Conservation (phyloP, 179 eudicot genomes). For the Vitellaria paradoxa region DNA sequence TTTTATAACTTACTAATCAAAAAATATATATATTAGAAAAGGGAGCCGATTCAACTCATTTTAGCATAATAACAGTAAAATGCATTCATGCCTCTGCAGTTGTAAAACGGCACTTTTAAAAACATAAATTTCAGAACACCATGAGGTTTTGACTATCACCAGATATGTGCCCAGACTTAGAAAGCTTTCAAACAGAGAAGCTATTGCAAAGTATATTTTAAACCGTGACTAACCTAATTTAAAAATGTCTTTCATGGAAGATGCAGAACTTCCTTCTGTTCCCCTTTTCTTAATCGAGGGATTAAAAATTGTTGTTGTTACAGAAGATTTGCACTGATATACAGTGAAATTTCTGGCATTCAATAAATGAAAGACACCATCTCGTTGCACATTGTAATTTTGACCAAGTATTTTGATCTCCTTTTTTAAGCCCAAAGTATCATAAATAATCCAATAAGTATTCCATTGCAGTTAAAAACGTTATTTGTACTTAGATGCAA, state of each 20-base stretch:
- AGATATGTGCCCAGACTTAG: neutral
- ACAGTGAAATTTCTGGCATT: neutral
- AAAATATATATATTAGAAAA: no score
- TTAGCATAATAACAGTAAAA: neutral
- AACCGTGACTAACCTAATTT: no score
- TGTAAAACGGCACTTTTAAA: neutral
- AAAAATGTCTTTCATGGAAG: no score
- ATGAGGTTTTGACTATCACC: neutral
- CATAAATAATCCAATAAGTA: no score
- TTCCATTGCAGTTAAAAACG: neutral
- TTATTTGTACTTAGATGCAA: neutral
- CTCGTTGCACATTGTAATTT: neutral
- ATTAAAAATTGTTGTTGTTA: neutral
- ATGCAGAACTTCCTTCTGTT: no score
- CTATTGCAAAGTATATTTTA: no score
- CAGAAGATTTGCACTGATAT: neutral
- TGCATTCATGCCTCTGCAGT: neutral
- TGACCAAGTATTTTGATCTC: no score
- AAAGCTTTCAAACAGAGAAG: neutral
- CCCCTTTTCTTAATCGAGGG: no score
- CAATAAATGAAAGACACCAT: neutral
- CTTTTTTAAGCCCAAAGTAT: neutral
- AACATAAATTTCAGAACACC: neutral
- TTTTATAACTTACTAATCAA: no score
- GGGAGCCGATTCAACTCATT: neutral